Percentiles rank a stretch among this genome's conserved stretches.
Conservation (phyloP, 768 basidiomycete species). For the Pholiota microspora region DNA sequence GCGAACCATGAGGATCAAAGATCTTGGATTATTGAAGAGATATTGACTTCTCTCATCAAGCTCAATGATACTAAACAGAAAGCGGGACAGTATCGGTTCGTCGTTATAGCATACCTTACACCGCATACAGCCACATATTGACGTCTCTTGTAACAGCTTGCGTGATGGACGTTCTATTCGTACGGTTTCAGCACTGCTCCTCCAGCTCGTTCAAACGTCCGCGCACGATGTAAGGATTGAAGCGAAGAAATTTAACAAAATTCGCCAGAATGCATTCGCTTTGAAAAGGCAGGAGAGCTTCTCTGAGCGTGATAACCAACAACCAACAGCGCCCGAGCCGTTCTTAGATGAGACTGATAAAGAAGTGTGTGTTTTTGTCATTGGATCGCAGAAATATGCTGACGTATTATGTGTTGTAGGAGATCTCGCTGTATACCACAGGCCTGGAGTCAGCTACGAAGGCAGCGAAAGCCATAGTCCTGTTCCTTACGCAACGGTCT, state of each 20-base stretch:
- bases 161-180: conserved; percentile 90
- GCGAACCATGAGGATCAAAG: conserved; percentile 89
- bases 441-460: conserved; percentile 81
- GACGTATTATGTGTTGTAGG: conserved; percentile 35
- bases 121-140: background rate
- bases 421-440: conserved; percentile 66
- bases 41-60: conserved; percentile 85
- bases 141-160: conserved; percentile 47
- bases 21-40: conserved; percentile 98
- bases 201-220: conserved; percentile 96
- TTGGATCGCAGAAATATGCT: background rate
- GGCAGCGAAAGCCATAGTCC: conserved; percentile 80
- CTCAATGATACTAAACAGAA: conserved; percentile 88
- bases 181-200: conserved; percentile 87
- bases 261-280: conserved; percentile 58
- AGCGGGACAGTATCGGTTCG: conserved; percentile 85
- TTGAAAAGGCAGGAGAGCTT: conserved; percentile 64
- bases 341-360: conserved; percentile 68
- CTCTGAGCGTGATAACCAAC: conserved; percentile 33
- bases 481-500: conserved; percentile 76
- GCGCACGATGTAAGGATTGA: conserved; percentile 83
- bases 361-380: conserved; percentile 40
- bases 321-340: conserved; percentile 34
- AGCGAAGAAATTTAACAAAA: conserved; percentile 58
- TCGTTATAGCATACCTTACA: conserved; percentile 1